A percentile compares a stretch with the other conserved stretches of the same genome.
Conservation (phyloP, 805 yeast species). For the Dipodascopsis uninucleata region DNA sequence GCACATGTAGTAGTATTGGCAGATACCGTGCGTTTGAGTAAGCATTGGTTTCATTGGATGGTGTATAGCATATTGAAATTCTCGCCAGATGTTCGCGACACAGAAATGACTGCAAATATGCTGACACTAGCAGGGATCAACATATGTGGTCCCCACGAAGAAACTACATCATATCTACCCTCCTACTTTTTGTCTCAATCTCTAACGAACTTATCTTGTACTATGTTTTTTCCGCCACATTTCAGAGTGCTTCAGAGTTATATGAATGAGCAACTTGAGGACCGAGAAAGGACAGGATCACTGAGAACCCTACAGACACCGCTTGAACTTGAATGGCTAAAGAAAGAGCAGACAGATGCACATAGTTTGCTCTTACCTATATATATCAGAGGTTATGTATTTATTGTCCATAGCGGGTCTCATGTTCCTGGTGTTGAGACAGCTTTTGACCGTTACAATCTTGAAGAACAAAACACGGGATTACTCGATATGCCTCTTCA, state of each 20-base stretch:
- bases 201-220: conserved; percentile 10
- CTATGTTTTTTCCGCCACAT: conserved; percentile 19
- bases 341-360: conserved; percentile 2
- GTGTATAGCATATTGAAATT: conserved; percentile 8
- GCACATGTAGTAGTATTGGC: conserved; percentile 18
- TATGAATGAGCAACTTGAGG: conserved; percentile 4
- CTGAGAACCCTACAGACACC: conserved; percentile 16
- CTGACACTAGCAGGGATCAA: conserved; percentile 17
- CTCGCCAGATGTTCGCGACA: conserved; percentile 6
- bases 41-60: conserved; percentile 21
- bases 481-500: conserved; percentile 6
- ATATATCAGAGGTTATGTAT: conserved; percentile 21
- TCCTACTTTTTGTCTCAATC: conserved; percentile 19
- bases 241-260: conserved; percentile 19
- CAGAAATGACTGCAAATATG: conserved; percentile 7
- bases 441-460: neutral
- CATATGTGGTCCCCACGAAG: conserved; percentile 8
- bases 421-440: conserved; percentile 9
- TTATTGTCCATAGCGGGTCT: conserved; percentile 4
- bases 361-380: conserved; percentile 17
- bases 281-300: neutral
- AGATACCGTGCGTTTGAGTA: conserved; percentile 18
- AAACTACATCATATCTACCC: neutral
- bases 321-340: conserved; percentile 6
- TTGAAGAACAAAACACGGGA: neutral